phyloP scores from a whole-genome alignment of 148 eudicot species.

The Rhododendron ferrugineum region DNA sequence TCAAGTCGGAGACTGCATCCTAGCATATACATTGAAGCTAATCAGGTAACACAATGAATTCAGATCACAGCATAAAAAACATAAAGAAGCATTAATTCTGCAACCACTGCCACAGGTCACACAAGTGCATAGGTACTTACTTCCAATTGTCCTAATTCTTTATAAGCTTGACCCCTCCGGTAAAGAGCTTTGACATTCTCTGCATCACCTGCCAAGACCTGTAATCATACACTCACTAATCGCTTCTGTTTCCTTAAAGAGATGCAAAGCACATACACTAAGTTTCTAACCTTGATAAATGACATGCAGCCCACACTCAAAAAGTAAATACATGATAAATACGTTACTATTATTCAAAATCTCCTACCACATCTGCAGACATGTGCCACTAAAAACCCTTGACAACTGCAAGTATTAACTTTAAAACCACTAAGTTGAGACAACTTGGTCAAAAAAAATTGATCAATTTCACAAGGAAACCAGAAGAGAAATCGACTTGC shows the following conservation, averaged over 20 bases:
- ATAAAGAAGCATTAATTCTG: slow-evolving; percentile 5
- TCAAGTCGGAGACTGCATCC: slow-evolving; percentile 82
- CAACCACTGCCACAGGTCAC: background rate
- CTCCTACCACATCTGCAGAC: background rate
- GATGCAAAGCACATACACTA: background rate
- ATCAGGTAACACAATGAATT: background rate
- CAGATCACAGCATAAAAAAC: slow-evolving; percentile 13
- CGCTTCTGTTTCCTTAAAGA: background rate
- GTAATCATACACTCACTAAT: slow-evolving; percentile 6
- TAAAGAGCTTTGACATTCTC: slow-evolving; percentile 87
- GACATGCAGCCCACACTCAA: background rate
- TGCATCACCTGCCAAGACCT: slow-evolving; percentile 73
- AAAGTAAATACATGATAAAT: background rate
- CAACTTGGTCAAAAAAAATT: background rate
- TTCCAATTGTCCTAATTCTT: slow-evolving; percentile 62
- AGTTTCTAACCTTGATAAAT: background rate
- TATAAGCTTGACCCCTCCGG: slow-evolving; percentile 93
- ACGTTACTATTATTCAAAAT: background rate
- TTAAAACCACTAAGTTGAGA: background rate
- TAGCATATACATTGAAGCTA: slow-evolving; percentile 14
- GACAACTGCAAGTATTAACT: background rate
- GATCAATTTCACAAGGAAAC: background rate
- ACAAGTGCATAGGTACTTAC: slow-evolving; percentile 35
- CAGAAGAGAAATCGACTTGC: background rate
- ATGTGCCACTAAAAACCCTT: background rate